Percentiles rank a stretch among this genome's conserved stretches.
Conservation (phyloP, 129 eudicot genomes). For the Centella asiatica region DNA sequence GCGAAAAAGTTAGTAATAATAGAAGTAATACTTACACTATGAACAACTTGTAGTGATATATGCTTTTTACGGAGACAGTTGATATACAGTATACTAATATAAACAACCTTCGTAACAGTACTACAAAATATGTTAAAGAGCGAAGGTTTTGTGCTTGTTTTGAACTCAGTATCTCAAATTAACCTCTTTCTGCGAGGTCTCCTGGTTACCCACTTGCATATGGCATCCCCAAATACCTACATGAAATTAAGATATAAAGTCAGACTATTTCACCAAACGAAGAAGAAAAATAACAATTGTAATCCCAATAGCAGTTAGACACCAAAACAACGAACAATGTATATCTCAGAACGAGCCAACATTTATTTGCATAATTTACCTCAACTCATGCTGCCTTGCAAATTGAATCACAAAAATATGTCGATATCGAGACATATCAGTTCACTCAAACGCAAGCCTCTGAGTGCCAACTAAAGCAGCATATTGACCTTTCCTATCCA, state of each 20-base stretch:
- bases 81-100: slow-evolving; percentile 8
- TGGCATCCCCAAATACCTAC: background rate
- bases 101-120: too few relatives aligned
- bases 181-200: background rate
- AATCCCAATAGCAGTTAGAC: background rate
- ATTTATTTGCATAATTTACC: background rate
- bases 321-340: too few relatives aligned
- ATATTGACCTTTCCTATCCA: slow-evolving; percentile 57
- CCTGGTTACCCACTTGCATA: background rate
- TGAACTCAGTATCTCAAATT: slow-evolving; percentile 3
- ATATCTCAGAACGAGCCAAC: background rate
- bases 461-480: slow-evolving; percentile 86
- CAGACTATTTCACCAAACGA: too few relatives aligned
- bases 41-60: too few relatives aligned
- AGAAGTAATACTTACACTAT: too few relatives aligned
- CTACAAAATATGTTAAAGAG: too few relatives aligned
- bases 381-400: slow-evolving; percentile 1
- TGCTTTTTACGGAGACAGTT: background rate
- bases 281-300: too few relatives aligned
- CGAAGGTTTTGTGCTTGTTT: background rate
- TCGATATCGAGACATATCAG: background rate
- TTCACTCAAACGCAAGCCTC: slow-evolving; percentile 91
- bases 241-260: background rate
- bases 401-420: background rate
- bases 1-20: too few relatives aligned